phyloP scores from a whole-genome alignment of 768 basidiomycete genomes.

The Boletus speciosus region DNA sequence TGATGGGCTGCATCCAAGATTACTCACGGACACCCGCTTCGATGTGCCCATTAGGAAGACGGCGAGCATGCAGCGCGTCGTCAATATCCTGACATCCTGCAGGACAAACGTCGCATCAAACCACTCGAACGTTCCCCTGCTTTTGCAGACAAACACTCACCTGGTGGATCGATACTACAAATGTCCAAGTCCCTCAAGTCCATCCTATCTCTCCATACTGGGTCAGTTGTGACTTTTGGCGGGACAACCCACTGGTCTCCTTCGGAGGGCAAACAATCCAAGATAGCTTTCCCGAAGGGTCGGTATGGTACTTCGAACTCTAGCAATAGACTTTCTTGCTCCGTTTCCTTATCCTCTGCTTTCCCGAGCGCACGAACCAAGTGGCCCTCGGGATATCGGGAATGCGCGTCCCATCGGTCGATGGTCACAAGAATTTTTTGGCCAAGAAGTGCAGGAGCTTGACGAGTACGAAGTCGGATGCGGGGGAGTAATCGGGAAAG shows the following conservation, averaged over 20 bases:
- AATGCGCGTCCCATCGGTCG: slow-evolving; percentile 85
- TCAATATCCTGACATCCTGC: slow-evolving; percentile 97
- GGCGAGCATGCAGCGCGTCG: slow-evolving; percentile 90
- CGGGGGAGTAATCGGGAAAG: slow-evolving; percentile 89
- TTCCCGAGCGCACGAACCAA: slow-evolving; percentile 90
- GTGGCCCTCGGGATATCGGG: slow-evolving; percentile 94
- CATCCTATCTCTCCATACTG: slow-evolving; percentile 78
- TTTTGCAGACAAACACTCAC: slow-evolving; percentile 36
- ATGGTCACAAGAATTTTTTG: slow-evolving; percentile 97
- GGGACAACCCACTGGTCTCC: slow-evolving; percentile 95
- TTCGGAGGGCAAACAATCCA: slow-evolving; percentile 85
- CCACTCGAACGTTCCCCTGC: slow-evolving; percentile 1
- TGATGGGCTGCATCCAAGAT: background rate
- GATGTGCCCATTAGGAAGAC: slow-evolving; percentile 87
- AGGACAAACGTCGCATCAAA: background rate
- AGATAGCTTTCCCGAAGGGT: slow-evolving; percentile 93
- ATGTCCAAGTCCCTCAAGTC: slow-evolving; percentile 84
- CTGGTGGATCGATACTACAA: slow-evolving; percentile 96
- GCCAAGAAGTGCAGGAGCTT: slow-evolving; percentile 80
- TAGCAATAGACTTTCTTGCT: slow-evolving; percentile 87
- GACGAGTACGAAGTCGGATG: slow-evolving; percentile 91
- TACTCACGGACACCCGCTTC: slow-evolving; percentile 96
- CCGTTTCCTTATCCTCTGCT: slow-evolving; percentile 93
- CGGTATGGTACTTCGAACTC: slow-evolving; percentile 96
- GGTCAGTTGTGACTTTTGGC: slow-evolving; percentile 50